These are phyloP conservation scores for Poronia punctata DNA, from an alignment of 495 filamentous ascomycete genomes.

Conservation along the genomic window DNA sequence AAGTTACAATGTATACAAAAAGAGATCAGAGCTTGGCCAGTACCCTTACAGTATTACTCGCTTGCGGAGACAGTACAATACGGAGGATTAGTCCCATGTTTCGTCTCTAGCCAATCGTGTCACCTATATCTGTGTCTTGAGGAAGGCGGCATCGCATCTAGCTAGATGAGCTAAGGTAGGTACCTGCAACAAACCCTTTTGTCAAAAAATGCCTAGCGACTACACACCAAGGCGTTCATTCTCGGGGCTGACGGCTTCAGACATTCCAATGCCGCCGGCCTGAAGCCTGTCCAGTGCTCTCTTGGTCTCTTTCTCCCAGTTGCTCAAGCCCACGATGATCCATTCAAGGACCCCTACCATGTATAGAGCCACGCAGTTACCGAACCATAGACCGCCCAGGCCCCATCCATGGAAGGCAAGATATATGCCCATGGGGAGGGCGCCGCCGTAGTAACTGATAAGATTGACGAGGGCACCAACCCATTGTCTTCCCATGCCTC, in stretches of 20 bases:
- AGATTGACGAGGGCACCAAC: slow-evolving; percentile 84
- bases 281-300: slow-evolving; percentile 77
- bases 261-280: slow-evolving; percentile 27
- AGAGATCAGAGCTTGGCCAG: no score
- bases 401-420: slow-evolving; percentile 90
- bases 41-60: no score
- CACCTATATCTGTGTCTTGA: no score
- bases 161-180: no score
- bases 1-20: neutral
- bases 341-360: slow-evolving; percentile 75
- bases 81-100: no score
- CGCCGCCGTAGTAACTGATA: slow-evolving; percentile 82
- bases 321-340: slow-evolving; percentile 68
- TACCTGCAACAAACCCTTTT: no score
- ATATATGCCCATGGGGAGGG: slow-evolving; percentile 76
- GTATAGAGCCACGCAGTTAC: slow-evolving; percentile 85
- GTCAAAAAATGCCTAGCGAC: no score
- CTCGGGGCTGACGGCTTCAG: neutral
- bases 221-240: no score
- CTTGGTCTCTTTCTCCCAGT: slow-evolving; percentile 72
- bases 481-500: slow-evolving; percentile 87
- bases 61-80: no score
- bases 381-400: slow-evolving; percentile 75
- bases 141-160: no score
- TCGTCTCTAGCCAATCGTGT: no score